Conservation (phyloP, 163 green algal species). For the Smithsoniella earleae region DNA sequence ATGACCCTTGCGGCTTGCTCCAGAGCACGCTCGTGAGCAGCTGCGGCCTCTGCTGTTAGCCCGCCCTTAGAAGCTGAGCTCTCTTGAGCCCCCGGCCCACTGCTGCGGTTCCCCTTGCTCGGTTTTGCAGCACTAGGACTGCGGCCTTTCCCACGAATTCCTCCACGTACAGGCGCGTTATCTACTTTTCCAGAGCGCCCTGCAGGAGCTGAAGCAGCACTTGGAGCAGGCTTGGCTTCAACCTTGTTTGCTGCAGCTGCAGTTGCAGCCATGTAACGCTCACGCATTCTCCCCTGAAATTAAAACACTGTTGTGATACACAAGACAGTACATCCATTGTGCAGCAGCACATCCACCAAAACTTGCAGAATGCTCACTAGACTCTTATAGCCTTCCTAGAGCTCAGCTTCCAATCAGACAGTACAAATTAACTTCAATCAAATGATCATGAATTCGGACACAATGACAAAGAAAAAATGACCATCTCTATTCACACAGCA, state of each 20-base stretch:
- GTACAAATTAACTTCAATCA: too few relatives aligned
- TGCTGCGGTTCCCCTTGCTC: neutral
- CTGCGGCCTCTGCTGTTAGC: neutral
- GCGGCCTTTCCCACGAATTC: neutral
- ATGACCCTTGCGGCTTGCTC: slow-evolving; percentile 24
- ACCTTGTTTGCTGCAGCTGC: neutral
- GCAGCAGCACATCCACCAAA: too few relatives aligned
- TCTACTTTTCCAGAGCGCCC: neutral
- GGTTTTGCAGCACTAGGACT: neutral
- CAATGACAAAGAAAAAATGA: too few relatives aligned
- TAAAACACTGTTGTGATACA: too few relatives aligned
- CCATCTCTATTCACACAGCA: too few relatives aligned
- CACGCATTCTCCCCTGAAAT: too few relatives aligned
- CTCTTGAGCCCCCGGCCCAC: neutral
- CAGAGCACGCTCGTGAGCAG: slow-evolving; percentile 14
- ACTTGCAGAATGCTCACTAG: too few relatives aligned
- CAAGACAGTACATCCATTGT: too few relatives aligned
- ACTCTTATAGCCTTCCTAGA: too few relatives aligned
- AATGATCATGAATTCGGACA: too few relatives aligned
- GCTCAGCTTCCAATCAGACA: too few relatives aligned
- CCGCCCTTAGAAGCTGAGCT: neutral
- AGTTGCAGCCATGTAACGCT: neutral
- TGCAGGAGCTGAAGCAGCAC: neutral
- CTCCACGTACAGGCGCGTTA: neutral
- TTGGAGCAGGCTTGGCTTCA: too few relatives aligned